Evolutionary conservation across 2,329 filamentous ascomycete species (phyloP).

Genomic region (Ascochyta viciae-villosae): DNA sequence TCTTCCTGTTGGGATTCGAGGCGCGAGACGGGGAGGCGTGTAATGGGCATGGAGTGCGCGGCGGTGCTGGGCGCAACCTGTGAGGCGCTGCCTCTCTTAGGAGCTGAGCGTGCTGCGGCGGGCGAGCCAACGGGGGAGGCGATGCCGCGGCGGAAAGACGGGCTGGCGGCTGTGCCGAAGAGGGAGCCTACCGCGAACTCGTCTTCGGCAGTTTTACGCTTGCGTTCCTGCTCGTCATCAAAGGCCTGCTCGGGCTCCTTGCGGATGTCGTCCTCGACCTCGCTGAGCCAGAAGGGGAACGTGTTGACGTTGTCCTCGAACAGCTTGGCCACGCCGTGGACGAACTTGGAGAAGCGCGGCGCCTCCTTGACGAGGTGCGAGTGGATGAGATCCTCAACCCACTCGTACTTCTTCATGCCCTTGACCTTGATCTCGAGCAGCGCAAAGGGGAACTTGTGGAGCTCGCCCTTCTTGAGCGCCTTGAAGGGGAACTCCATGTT

Average conservation of each 20-base stretch:
- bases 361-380: slow-evolving; percentile 91
- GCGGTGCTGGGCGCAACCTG: slow-evolving; percentile 19
- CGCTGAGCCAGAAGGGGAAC: slow-evolving; percentile 93
- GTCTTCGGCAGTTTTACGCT: slow-evolving; percentile 81
- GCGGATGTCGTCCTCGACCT: slow-evolving; percentile 91
- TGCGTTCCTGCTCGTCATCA: slow-evolving; percentile 86
- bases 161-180: slow-evolving; percentile 61
- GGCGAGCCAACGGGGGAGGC: slow-evolving; percentile 74
- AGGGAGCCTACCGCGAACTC: slow-evolving; percentile 90
- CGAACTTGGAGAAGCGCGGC: slow-evolving; percentile 94
- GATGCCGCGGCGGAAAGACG: slow-evolving; percentile 60
- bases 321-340: slow-evolving; percentile 87
- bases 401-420: slow-evolving; percentile 74
- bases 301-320: slow-evolving; percentile 96
- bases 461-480: slow-evolving; percentile 87
- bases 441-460: slow-evolving; percentile 88
- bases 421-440: slow-evolving; percentile 90
- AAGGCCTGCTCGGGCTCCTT: slow-evolving; percentile 91
- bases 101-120: slow-evolving; percentile 31
- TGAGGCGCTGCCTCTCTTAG: slow-evolving; percentile 23
- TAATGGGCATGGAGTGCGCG: slow-evolving; percentile 30
- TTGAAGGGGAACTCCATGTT: slow-evolving; percentile 88
- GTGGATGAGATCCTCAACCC: slow-evolving; percentile 89
- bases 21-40: slow-evolving; percentile 26
- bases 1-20: slow-evolving; percentile 34